Base-by-base conservation (phyloP, 257 asterid genomes). In the Pogostemon cablin region DNA sequence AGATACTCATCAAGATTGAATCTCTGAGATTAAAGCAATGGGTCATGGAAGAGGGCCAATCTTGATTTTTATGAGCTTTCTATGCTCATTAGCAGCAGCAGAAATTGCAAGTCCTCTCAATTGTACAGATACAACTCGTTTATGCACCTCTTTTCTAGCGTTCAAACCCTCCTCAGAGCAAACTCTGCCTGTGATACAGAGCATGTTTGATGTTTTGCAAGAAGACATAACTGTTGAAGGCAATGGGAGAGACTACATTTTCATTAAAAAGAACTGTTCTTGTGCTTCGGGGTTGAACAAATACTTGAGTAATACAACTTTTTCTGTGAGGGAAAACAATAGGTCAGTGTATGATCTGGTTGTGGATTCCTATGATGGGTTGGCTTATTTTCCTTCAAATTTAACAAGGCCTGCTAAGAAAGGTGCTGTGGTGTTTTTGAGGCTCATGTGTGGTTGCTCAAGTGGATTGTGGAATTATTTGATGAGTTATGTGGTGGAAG, bases 381-480 rank as follows among this genome's bases (percentile, higher is more conserved):
- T 93, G 84, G 91, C 91, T 50, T 89, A 87, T 84, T 86, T 93
- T 73, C 83, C 97, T 2, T 75, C 88, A 40, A 89, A 91, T 62
- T 62, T 79, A 56, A 91, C 85, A 3, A 87, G 99, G 90, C 83
- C 82, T 49, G 96, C 93, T 32, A 89, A 79, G 80, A 85, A 64
- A 69, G 97, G 99, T 3, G 93, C 88, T 1, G 99, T 93, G 73
- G 96, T 91, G 55, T 85, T 93, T 39, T 9, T 93, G 81, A 77
- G 86, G 79, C 86, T 93, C 9, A 69, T 86, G 83, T 93, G 99
- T 75, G 99, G 97, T 1, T 93, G 99, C 82, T 93, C 99, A 2
- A 91, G 96, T 79, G 96, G 96, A 39, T 62, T 93, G 71, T 93
- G 97, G 97, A 93, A 93, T 84, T 93, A 91, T 72, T 58, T 91